Base-by-base conservation (phyloP, 371 early-diverging fungal species). In the Mucor mucedo region DNA sequence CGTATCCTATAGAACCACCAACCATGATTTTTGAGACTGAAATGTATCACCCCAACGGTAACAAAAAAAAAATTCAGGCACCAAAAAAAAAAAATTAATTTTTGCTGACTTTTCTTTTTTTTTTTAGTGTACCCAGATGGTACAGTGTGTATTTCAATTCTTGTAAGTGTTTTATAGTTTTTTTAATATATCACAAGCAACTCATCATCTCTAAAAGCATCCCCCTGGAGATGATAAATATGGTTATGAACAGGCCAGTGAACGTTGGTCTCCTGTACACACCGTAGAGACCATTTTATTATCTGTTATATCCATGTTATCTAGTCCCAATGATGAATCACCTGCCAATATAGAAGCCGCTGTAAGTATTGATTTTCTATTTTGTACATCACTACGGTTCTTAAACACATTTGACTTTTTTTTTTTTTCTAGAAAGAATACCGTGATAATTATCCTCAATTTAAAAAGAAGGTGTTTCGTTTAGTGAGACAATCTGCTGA, bases 331-430 rank as follows among this genome's bases (percentile, higher is more conserved):
- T 76, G 93, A 90, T 66, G 91, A 93, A 70, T 91, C 92, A 42
- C 96, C 96, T 6, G 98, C 96, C 10, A 96, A 95, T 71, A 80
- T 95, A 38, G 94, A 95, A 62, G 96, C 96, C 13, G 93, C 95
- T 40, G 91, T 91, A 83, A 79, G 85, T 70, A 27, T 5, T 49
- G 27, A 0, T 30, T 5, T 30, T 10, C 13, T 50, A 35, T 21
- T 41, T 32, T 21, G 21, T 1, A 21, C 21, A 21, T 21, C 21
- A 21, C 21, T 21, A 21, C 4, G 2, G n/a, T 44, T 30, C 42
- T 28, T 45, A n/a, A 8, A 30, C 0, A 40, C 42, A 29, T 11
- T 21, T 21, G 21, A 45, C 39, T 21, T 44, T 45, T 45, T 14
- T 11, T 21, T 44, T 45, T 45, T 14, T 11, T 55, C 65, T 69